Base-by-base conservation (phyloP, 768 basidiomycete species). In the Gelatoporia subvermispora region DNA sequence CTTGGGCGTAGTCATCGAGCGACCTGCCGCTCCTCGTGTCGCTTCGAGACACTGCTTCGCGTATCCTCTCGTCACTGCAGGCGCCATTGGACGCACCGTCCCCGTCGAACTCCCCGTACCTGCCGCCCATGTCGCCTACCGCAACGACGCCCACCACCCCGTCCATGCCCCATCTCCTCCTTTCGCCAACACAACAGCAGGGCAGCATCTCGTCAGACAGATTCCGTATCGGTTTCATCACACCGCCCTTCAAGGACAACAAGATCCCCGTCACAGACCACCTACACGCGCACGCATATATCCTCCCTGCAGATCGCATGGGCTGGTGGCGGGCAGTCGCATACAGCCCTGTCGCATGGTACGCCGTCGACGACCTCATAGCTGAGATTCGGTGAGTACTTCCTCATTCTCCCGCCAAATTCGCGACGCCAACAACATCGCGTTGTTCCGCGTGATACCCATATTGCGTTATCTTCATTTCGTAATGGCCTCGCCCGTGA, bases 261-360 rank as follows among this genome's bases (percentile, higher is more conserved):
- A 86, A 85, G 62, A 86, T 88, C 36, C 87, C 88, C 13, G 78
- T 89, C 41, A 84, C 81, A 22, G 86, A 88, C 64, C 87, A 89
- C 61, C 74, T 88, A 22, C 87, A 89, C 60, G 79, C 78, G 1
- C 88, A 90, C 63, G 87, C 84, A 5, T 88, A 80, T 61, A 74
- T 88, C 43, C 70, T 69, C 11, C 79, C 83, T 10, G 71, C 79
- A 7, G 82, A 90, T 63, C 69, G 75, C 25, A 68, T 82, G 58
- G 84, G 85, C 43, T 90, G 85, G 86, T 84, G 80, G 78, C 71
- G 87, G 58, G 72, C 75, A 31, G 65, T 87, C 17, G 84, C 79
- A 8, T 88, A 82, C 63, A 73, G 81, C 9, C 71, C 81, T 7
- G 49, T 88, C 34, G 84, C 82, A 1, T 88, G 87, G 85, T 88